Base-by-base conservation (phyloP, 345 rosid species). In the Trapa bicornis region DNA sequence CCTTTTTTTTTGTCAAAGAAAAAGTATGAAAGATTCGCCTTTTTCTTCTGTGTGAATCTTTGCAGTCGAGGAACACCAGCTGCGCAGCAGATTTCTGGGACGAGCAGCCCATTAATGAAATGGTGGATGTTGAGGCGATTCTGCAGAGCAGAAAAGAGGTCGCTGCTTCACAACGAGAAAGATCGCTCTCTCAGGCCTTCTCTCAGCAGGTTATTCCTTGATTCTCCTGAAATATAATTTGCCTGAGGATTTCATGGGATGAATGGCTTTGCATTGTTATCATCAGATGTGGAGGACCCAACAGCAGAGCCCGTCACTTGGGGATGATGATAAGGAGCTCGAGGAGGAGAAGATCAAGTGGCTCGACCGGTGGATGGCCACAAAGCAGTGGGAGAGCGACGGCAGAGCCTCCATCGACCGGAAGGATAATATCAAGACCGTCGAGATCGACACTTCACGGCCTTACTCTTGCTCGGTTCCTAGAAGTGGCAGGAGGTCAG, bases 291-390 rank as follows among this genome's bases (percentile, higher is more conserved):
- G 96, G 84, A 82, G 84, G 56, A 78, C 80, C 57, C 43, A 78
- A 17, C 81, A 87, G 75, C 81, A 87, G 75, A 79, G 77, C 63
- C 82, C 85, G 65, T 87, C 88, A n/a, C 69, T 70, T 3, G 92
- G 88, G 37, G 83, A 85, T 2, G 83, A 85, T 2, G 90, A 83
- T 37, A 48, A 47, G 47, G 88, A 85, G 65, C 33, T 80, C 6
- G 54, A 52, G 65, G 80, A 81, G 22, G 79, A 81, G 41, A 82
- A 87, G 80, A 75, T 81, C 5, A 76, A 79, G 67, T 92, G 96
- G 98, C 87, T 92, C 29, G 87, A 89, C 45, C 83, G 84, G 32
- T 88, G 96, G 96, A 89, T 83, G 91, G 92, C 88, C 2, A 72
- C 95, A 32, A 88, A 85, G 81, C 86, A 75, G 73, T 85, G 86